Conservation (phyloP, 495 filamentous ascomycete species). For the Niebla homalea region DNA sequence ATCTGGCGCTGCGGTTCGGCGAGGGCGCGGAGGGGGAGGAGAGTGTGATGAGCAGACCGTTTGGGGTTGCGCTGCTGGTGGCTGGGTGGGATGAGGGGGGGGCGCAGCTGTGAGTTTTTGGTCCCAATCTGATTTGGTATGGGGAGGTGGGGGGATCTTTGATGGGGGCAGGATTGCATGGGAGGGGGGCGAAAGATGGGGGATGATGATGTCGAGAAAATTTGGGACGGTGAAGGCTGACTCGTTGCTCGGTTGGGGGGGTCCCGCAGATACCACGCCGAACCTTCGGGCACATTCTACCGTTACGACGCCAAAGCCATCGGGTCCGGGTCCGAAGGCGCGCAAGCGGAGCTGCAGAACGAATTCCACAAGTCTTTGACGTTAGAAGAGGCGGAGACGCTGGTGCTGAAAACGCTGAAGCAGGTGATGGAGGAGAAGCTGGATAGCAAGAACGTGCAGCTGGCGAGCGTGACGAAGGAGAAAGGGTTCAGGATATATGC, state of each 20-base stretch:
- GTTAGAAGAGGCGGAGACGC: constrained; percentile 79
- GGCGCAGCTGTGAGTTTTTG: constrained; percentile 66
- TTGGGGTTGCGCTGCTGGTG: constrained; percentile 92
- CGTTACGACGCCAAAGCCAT: constrained; percentile 99
- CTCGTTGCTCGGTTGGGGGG: neutral
- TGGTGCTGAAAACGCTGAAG: constrained; percentile 96
- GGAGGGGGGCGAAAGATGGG: too few relatives aligned
- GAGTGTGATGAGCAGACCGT: constrained; percentile 93
- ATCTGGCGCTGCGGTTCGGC: constrained; percentile 89
- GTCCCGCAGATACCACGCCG: constrained; percentile 68
- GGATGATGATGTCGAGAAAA: too few relatives aligned
- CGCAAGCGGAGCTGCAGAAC: constrained; percentile 94
- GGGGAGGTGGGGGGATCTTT: too few relatives aligned
- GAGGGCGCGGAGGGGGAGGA: constrained; percentile 97
- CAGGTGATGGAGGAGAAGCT: constrained; percentile 99
- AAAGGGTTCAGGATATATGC: constrained; percentile 96
- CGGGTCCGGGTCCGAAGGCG: constrained; percentile 88
- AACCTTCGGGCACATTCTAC: constrained; percentile 96
- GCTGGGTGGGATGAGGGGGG: constrained; percentile 96
- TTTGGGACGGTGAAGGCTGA: neutral
- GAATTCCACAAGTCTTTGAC: constrained; percentile 98
- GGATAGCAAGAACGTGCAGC: constrained; percentile 93
- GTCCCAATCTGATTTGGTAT: too few relatives aligned
- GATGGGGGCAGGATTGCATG: too few relatives aligned
- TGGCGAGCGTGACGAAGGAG: constrained; percentile 95